Evolutionary conservation across 1,139 yeast species (phyloP).

Genomic region (Sugiyamaella japonica): DNA sequence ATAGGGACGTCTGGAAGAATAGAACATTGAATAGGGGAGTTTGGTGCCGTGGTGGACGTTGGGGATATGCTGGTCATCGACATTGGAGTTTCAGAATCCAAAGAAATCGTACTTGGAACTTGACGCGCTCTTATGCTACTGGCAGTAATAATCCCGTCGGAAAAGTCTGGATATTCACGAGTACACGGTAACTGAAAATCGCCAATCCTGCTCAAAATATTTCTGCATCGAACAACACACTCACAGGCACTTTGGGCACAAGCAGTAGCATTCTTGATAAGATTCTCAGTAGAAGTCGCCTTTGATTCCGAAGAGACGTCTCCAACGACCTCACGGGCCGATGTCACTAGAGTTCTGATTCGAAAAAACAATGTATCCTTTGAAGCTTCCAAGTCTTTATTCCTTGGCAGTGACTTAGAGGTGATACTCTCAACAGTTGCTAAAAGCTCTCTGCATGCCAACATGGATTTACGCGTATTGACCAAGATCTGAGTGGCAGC

Average conservation of each 20-base stretch:
- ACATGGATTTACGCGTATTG: slow-evolving; percentile 44
- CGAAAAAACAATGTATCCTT: slow-evolving; percentile 42
- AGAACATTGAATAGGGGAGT: slow-evolving; percentile 1
- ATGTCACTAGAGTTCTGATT: slow-evolving; percentile 37
- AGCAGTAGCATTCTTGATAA: slow-evolving; percentile 32
- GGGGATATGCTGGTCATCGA: slow-evolving; percentile 10
- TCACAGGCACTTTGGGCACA: slow-evolving; percentile 42
- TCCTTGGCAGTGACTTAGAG: slow-evolving; percentile 34
- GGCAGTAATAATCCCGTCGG: slow-evolving; percentile 54
- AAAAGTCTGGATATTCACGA: slow-evolving; percentile 74
- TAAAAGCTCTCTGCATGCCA: slow-evolving; percentile 45
- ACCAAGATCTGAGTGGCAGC: slow-evolving; percentile 41
- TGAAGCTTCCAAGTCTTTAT: slow-evolving; percentile 39
- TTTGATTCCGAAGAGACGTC: slow-evolving; percentile 2
- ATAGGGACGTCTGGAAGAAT: slow-evolving; percentile 27
- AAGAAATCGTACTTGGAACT: slow-evolving; percentile 3
- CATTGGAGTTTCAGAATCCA: slow-evolving; percentile 9
- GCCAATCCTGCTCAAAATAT: slow-evolving; percentile 58
- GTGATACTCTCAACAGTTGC: slow-evolving; percentile 42
- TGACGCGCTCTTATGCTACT: slow-evolving; percentile 6
- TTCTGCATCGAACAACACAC: slow-evolving; percentile 48
- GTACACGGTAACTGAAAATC: slow-evolving; percentile 68
- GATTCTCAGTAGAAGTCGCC: slow-evolving; percentile 12
- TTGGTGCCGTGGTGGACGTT: slow-evolving; percentile 1
- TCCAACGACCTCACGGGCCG: slow-evolving; percentile 19